Evolutionary conservation across 495 filamentous ascomycete species (phyloP).

Genomic region (Terfezia boudieri): DNA sequence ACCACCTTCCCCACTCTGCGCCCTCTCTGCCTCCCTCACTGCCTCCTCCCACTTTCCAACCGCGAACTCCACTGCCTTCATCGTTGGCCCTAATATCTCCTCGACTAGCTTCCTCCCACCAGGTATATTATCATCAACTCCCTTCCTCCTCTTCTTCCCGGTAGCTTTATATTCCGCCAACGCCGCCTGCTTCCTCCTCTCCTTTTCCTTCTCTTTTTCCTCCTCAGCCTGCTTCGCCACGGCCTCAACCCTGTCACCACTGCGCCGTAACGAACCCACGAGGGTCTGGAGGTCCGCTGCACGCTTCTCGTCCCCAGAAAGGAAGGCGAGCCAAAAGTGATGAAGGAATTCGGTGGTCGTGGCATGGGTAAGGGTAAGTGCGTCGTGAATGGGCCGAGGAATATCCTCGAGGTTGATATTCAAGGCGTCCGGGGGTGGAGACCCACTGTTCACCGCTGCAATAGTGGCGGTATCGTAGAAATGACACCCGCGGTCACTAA

Average conservation of each 20-base stretch:
- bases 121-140: constrained; percentile 29
- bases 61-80: constrained; percentile 43
- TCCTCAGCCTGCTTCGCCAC: constrained; percentile 61
- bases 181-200: constrained; percentile 41
- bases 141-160: constrained; percentile 43
- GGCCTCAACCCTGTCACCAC: constrained; percentile 55
- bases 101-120: constrained; percentile 60
- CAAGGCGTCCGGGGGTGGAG: constrained; percentile 16
- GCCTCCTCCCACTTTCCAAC: constrained; percentile 8
- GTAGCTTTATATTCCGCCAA: constrained; percentile 43
- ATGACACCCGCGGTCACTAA: constrained; percentile 32
- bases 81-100: constrained; percentile 47
- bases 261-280: constrained; percentile 52
- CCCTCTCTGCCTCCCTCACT: constrained; percentile 3
- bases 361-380: constrained; percentile 63
- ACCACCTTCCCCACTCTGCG: not conserved
- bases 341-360: constrained; percentile 87
- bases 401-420: constrained; percentile 34
- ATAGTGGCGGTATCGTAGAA: constrained; percentile 22
- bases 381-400: constrained; percentile 40
- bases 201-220: constrained; percentile 36
- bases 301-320: constrained; percentile 61
- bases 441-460: constrained; percentile 7
- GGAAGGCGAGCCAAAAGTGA: constrained; percentile 80
- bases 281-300: constrained; percentile 52